Evolutionary conservation across 768 basidiomycete genomes (phyloP).

Genomic region (Collybia sordida): DNA sequence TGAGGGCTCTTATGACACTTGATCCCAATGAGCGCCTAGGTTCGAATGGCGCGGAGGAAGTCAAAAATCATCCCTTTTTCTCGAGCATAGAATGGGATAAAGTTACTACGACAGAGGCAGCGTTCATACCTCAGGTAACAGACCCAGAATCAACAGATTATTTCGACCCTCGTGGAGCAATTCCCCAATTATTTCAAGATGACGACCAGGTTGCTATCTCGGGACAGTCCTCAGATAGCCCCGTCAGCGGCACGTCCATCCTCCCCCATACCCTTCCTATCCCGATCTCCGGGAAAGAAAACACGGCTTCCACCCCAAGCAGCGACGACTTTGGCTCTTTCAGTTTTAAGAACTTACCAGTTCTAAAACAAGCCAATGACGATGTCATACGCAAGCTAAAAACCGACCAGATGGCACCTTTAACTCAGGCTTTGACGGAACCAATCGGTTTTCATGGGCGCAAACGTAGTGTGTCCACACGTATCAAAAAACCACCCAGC

Average conservation of each 20-base stretch:
- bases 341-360: constrained; percentile 95
- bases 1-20: constrained; percentile 79
- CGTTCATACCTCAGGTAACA: constrained; percentile 92
- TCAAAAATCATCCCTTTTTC: constrained; percentile 91
- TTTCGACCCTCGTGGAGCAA: constrained; percentile 94
- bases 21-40: constrained; percentile 84
- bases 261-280: constrained; percentile 44
- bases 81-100: constrained; percentile 91
- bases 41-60: constrained; percentile 84
- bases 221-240: constrained; percentile 48
- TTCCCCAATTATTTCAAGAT: constrained; percentile 88
- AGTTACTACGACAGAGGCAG: constrained; percentile 84
- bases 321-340: constrained; percentile 96
- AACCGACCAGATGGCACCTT: constrained; percentile 83
- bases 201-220: constrained; percentile 66
- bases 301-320: constrained; percentile 48
- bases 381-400: constrained; percentile 95
- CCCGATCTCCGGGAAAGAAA: constrained; percentile 33
- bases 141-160: constrained; percentile 99
- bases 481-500: constrained; percentile 78
- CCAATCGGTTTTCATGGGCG: constrained; percentile 57
- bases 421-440: constrained; percentile 73
- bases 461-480: constrained; percentile 78
- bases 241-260: constrained; percentile 36
- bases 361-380: constrained; percentile 97